phyloP scores from a whole-genome alignment of 176 grass and related monocot species.

The Bromus sterilis region DNA sequence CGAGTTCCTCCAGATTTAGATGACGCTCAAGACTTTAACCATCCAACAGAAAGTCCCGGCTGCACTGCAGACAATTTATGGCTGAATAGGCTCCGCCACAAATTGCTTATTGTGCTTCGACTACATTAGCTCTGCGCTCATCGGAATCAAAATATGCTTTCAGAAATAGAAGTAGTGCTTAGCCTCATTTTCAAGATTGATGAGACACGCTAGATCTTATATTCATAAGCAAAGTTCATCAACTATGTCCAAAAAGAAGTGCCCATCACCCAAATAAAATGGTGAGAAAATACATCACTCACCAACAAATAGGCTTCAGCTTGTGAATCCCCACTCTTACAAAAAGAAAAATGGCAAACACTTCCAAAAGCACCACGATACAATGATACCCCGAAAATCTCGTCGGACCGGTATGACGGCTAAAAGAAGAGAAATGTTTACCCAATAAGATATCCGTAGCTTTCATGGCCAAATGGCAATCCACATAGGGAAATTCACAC shows the following conservation, averaged over 20 bases:
- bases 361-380: not conserved
- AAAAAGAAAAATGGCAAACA: not conserved
- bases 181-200: not conserved
- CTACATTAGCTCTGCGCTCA: not conserved
- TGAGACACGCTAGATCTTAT: not conserved
- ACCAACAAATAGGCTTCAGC: constrained; percentile 1
- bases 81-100: not conserved
- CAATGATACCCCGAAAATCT: not conserved
- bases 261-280: not conserved
- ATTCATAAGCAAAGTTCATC: not conserved
- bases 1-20: not conserved
- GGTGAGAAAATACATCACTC: not conserved
- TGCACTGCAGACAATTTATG: not conserved
- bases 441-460: not conserved
- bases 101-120: not conserved
- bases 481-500: not conserved
- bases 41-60: not conserved
- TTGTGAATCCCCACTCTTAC: not conserved
- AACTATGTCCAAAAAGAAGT: not conserved
- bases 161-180: not conserved
- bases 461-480: not conserved
- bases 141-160: not conserved
- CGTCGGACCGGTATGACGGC: not conserved
- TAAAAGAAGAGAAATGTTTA: not conserved
- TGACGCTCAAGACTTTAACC: not conserved